Conservation (phyloP, 1,284 basidiomycete genomes). For the Pseudozyma tsukubaensis region DNA sequence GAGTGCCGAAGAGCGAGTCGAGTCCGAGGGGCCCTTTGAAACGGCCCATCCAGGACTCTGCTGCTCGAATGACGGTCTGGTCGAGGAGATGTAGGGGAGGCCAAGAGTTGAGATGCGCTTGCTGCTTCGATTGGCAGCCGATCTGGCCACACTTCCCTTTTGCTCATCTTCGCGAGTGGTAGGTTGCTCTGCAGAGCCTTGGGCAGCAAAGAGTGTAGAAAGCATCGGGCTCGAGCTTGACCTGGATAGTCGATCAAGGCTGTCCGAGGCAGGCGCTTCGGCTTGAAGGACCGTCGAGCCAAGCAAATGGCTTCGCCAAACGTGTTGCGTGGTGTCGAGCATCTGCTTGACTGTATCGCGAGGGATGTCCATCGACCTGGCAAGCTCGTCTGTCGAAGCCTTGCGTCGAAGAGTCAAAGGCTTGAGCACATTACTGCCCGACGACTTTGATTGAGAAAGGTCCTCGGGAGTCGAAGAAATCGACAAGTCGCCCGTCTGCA, state of each 20-base stretch:
- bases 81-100: conserved; percentile 39
- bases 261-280: background rate
- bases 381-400: conserved; percentile 34
- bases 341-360: conserved; percentile 44
- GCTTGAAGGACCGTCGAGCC: conserved; percentile 7
- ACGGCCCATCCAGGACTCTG: conserved; percentile 33
- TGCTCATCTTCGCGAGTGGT: conserved; percentile 9
- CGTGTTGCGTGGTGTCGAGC: conserved; percentile 45
- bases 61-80: conserved; percentile 21
- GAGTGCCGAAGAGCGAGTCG: conserved; percentile 1
- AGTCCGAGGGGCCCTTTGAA: conserved; percentile 14
- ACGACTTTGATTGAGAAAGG: background rate
- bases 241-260: conserved; percentile 8
- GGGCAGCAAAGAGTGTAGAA: conserved; percentile 26
- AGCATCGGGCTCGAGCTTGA: conserved; percentile 33
- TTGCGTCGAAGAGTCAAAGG: conserved; percentile 15
- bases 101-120: conserved; percentile 18
- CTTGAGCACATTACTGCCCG: conserved; percentile 7
- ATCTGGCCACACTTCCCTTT: conserved; percentile 19
- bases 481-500: conserved; percentile 6
- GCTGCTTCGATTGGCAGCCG: conserved; percentile 4
- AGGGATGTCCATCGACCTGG: conserved; percentile 45
- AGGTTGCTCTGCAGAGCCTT: conserved; percentile 1
- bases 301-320: conserved; percentile 39
- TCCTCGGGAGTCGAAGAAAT: conserved; percentile 2